Base-by-base conservation (phyloP, 441 rosid genomes). In the Pelargonium australe region DNA sequence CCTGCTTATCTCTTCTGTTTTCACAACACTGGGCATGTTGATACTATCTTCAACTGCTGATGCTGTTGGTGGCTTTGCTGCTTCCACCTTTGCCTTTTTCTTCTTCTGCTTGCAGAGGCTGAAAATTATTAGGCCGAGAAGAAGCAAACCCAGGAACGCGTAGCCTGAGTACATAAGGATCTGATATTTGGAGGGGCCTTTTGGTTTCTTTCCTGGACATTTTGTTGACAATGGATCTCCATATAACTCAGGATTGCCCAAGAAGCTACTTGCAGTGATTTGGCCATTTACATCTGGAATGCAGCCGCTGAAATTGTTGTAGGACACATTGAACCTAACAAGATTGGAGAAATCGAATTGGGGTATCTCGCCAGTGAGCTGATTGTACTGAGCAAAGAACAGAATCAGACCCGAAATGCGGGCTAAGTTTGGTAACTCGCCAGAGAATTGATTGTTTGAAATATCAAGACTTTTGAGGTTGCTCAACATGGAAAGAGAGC, bases 281-380 rank as follows among this genome's bases (percentile, higher is more conserved):
- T 5, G 25, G 14, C 80, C 77, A 0, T 68, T 11, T 1, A 62
- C 73, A 25, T 74, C 74, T 13, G 86, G 87, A 68, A 81, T 65
- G 20, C 72, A 78, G 67, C 89, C 89, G 4, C 70, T 69, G 61
- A 85, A 73, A 65, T 77, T 66, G 47, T 86, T 82, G 83, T 64
- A 77, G 72, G 90, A 86, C 71, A 84, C 84, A 63, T 86, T 86
- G 81, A 86, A 86, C 16, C 71, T 25, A 2, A 58, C 51, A 23
- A 84, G 85, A 8, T 79, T 79, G 63, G 73, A 62, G 72, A 86
- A 83, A 64, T 82, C 81, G 13, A 86, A 81, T 3, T 63, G 13
- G 0, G 85, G 85, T 43, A 86, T 72, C 44, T 72, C 44, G 45
- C 86, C 90, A 11, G 78, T 82, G 13, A 86, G 74, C 62, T 74